These are phyloP conservation scores for Neonectria faginata DNA, from an alignment of 2,329 filamentous ascomycete species.

Conservation along the genomic window DNA sequence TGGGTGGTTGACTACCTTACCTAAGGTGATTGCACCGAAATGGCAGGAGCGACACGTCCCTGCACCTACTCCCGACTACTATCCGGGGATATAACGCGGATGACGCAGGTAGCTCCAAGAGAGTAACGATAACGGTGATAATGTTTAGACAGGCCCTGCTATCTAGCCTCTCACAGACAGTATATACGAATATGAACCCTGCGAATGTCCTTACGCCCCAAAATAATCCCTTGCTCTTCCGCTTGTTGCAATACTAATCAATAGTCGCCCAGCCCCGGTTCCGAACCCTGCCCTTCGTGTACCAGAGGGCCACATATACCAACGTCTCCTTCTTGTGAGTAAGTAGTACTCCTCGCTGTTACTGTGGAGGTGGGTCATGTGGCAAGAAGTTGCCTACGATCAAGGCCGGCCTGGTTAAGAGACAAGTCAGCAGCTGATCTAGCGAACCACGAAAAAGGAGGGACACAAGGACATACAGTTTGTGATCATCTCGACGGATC, in stretches of 20 bases:
- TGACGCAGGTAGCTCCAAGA: not conserved
- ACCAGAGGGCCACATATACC: conserved; percentile 20
- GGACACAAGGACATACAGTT: conserved; percentile 76
- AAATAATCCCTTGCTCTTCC: conserved; percentile 27
- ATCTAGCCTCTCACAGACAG: conserved; percentile 33
- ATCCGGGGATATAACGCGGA: not conserved
- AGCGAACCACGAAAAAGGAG: not conserved
- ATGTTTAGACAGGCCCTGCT: conserved; percentile 30
- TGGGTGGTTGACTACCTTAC: not conserved
- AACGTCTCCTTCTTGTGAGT: conserved; percentile 3
- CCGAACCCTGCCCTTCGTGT: conserved; percentile 12
- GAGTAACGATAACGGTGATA: not conserved
- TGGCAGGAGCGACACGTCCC: conserved; percentile 18
- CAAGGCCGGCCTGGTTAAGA: conserved; percentile 77
- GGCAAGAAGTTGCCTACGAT: conserved; percentile 98
- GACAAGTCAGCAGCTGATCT: conserved; percentile 47
- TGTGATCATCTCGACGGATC: conserved; percentile 92
- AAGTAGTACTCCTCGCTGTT: conserved; percentile 19
- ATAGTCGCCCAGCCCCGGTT: conserved; percentile 5
- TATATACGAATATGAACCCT: conserved; percentile 35
- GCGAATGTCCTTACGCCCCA: conserved; percentile 34
- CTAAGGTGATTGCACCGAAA: not conserved
- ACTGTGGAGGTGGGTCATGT: conserved; percentile 69
- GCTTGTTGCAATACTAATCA: conserved; percentile 18
- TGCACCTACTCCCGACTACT: conserved; percentile 20